phyloP scores from a whole-genome alignment of 257 asterid genomes.

The Solanum chaucha region DNA sequence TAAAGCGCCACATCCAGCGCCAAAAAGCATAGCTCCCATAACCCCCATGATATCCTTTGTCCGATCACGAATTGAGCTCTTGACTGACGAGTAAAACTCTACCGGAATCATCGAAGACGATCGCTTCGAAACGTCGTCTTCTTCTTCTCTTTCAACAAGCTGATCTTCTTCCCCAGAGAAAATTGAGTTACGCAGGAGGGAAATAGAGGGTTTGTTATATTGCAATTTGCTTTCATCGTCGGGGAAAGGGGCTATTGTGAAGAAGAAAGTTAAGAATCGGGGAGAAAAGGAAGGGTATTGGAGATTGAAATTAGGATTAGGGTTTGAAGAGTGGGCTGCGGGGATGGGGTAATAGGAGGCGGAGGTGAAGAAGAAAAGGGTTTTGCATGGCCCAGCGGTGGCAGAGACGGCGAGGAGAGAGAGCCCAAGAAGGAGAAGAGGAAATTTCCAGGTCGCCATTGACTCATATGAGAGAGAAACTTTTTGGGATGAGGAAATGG shows the following conservation, averaged over 20 bases:
- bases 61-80: slow-evolving; percentile 54
- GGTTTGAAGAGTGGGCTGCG: background rate
- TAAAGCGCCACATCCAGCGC: slow-evolving; percentile 68
- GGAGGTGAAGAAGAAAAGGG: slow-evolving; percentile 50
- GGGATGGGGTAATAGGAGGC: slow-evolving; percentile 12
- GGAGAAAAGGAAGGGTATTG: slow-evolving; percentile 27
- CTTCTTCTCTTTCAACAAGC: background rate
- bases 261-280: slow-evolving; percentile 23
- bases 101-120: slow-evolving; percentile 18
- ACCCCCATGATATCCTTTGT: slow-evolving; percentile 25
- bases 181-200: background rate
- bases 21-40: slow-evolving; percentile 32
- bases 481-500: too few relatives aligned
- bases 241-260: slow-evolving; percentile 24
- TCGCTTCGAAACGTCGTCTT: background rate
- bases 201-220: slow-evolving; percentile 10
- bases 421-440: slow-evolving; percentile 26
- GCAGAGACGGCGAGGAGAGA: slow-evolving; percentile 30
- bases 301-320: slow-evolving; percentile 4
- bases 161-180: background rate
- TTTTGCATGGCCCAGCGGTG: slow-evolving; percentile 72
- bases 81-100: slow-evolving; percentile 41
- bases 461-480: too few relatives aligned
- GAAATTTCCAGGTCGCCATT: slow-evolving; percentile 36
- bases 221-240: background rate